Evolutionary conservation across 2,329 filamentous ascomycete species (phyloP).

Genomic region (Sporothrix pallida): DNA sequence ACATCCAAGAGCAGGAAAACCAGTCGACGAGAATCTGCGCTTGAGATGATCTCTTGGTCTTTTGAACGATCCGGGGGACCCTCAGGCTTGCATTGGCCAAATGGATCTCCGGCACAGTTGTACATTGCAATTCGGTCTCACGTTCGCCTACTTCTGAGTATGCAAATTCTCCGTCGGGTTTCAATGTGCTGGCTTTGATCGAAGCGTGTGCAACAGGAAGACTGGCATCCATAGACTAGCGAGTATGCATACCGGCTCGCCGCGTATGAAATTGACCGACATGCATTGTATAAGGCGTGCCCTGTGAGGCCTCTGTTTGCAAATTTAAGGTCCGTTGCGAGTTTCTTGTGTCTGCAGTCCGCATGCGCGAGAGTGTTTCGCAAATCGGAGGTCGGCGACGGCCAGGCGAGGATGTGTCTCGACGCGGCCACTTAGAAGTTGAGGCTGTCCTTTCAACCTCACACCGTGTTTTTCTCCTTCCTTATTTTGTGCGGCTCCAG

Average conservation of each 20-base stretch:
- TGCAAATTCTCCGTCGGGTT: slow-evolving; percentile 41
- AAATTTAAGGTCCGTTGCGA: not conserved
- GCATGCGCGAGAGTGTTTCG: slow-evolving; percentile 37
- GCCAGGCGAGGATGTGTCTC: slow-evolving; percentile 24
- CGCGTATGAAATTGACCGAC: not conserved
- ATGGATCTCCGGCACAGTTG: slow-evolving; percentile 36
- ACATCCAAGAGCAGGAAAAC: not conserved
- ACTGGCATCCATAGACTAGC: slow-evolving; percentile 23
- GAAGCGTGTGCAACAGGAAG: slow-evolving; percentile 36
- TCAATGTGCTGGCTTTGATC: slow-evolving; percentile 35
- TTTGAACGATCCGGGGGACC: slow-evolving; percentile 34
- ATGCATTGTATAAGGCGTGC: not conserved
- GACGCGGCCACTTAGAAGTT: slow-evolving; percentile 16
- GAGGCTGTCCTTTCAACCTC: not conserved
- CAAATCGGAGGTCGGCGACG: slow-evolving; percentile 37
- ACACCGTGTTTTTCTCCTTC: slow-evolving; percentile 5
- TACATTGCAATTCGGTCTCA: slow-evolving; percentile 36
- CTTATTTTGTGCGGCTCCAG: slow-evolving; percentile 21
- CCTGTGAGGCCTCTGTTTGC: not conserved
- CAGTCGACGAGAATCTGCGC: slow-evolving; percentile 14
- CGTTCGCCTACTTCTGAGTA: slow-evolving; percentile 37
- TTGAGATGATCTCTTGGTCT: slow-evolving; percentile 25
- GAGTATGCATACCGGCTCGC: slow-evolving; percentile 28
- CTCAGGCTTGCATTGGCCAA: slow-evolving; percentile 32
- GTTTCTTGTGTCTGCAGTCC: not conserved